Percentiles rank a stretch among this genome's conserved stretches.
These are phyloP conservation scores for Oropetium thomaeum DNA, from an alignment of 176 grass and related monocot species.

Conservation along the genomic window DNA sequence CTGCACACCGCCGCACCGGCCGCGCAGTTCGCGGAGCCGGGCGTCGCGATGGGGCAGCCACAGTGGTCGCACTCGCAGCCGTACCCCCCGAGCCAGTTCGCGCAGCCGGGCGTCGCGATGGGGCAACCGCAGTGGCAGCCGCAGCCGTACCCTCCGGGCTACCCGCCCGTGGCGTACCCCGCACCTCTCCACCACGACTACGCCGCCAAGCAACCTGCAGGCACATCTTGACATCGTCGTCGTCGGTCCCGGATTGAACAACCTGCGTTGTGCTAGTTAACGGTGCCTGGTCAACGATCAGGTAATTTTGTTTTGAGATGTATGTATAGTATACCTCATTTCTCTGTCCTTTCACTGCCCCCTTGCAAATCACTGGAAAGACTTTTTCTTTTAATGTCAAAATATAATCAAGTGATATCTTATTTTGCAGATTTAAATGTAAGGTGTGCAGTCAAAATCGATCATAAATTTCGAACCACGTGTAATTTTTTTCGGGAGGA, in stretches of 20 bases:
- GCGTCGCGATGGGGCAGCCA: slow-evolving; percentile 20
- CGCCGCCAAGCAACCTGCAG: slow-evolving; percentile 11
- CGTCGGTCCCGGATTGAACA: neutral
- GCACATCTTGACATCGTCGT: neutral
- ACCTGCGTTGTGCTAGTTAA: neutral
- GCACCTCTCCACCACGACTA: neutral
- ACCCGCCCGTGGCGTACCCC: slow-evolving; percentile 17
- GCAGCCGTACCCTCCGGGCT: slow-evolving; percentile 1
- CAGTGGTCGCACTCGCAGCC: neutral
- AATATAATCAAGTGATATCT: too few relatives aligned
- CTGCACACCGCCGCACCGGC: neutral
- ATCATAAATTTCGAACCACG: too few relatives aligned
- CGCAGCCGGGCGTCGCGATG: slow-evolving; percentile 15
- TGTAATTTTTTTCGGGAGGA: too few relatives aligned
- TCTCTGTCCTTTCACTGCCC: too few relatives aligned
- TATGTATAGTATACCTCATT: too few relatives aligned
- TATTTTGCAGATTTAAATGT: too few relatives aligned
- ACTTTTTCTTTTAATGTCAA: too few relatives aligned
- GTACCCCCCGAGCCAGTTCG: slow-evolving; percentile 1
- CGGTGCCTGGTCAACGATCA: neutral
- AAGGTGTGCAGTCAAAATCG: too few relatives aligned
- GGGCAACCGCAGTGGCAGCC: slow-evolving; percentile 20
- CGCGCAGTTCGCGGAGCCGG: neutral
- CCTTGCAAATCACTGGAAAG: too few relatives aligned
- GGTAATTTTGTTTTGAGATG: too few relatives aligned